Evolutionary conservation across 306 rosid species (phyloP), one percentile per base, ranked within the genome.

Genomic region (Vicia faba): DNA sequence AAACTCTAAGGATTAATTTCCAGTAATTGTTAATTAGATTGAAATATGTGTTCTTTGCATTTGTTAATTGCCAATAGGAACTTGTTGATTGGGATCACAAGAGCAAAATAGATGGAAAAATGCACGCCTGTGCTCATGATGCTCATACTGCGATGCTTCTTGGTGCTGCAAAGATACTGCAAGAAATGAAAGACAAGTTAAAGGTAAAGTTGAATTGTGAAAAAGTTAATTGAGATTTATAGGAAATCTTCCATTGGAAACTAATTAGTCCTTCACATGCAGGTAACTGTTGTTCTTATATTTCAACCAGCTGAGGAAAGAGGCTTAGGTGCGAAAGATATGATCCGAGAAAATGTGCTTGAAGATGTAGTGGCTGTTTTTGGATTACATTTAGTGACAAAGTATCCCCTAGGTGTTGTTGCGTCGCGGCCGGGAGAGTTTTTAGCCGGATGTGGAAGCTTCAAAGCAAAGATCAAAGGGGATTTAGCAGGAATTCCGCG

Each of bases 41-140:
- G 70, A 61, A 44, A 49, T 39, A 3, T 8, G 15, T 65, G 20
- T 59, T 26, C 25, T 29, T 71, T 71, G 25, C 16, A 5, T 46
- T 58, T 58, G 26, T 45, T 35, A 28, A 53, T 14, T 9, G 23
- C 15, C 26, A 62, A 56, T 57, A 86, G 97, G 97, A 92, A 74
- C 12, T 78, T 80, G 92, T 82, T 65, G 95, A 89, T 46, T 92
- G 95, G 97, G 92, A 89, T 62, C 85, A 89, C 66, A 92, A 85
- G 76, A 92, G 97, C 96, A 87, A 85, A 76, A 83, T 79, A 57
- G 81, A 85, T 46, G 96, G 96, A 2, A 89, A 87, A 82, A 87
- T 92, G 90, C 97, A 92, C 66, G 97, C 97, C 13, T 92, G 97
- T 70, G 96, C 90, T 5, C 97, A 92, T 8, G 97, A 92, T 77